Conservation (phyloP, 768 basidiomycete genomes). For the Lentinula lateritia region DNA sequence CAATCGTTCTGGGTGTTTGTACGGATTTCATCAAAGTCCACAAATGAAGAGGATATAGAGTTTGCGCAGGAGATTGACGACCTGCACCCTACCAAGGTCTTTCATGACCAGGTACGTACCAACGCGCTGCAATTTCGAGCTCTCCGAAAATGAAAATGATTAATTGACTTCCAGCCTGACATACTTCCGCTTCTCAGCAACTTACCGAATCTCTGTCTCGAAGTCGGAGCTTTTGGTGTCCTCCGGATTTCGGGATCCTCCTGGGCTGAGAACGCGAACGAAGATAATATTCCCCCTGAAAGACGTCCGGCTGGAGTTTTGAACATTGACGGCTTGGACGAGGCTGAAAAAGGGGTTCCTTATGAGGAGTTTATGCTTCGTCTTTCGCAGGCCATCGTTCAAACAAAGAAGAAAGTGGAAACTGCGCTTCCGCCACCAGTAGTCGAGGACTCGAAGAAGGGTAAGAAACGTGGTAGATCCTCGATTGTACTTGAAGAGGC, state of each 20-base stretch:
- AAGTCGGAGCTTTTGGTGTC: neutral
- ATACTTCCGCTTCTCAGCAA: neutral
- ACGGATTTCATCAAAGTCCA: no score
- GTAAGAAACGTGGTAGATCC: neutral
- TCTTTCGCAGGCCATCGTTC: no score
- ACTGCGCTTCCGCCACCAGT: no score
- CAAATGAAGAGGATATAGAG: no score
- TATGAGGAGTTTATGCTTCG: no score
- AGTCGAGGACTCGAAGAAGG: neutral
- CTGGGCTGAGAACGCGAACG: neutral
- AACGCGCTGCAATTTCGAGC: neutral
- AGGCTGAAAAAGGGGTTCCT: neutral
- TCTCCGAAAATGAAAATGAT: neutral
- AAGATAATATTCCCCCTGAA: neutral
- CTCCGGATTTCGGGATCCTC: neutral
- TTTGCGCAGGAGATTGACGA: no score
- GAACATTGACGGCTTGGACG: neutral
- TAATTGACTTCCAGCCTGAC: neutral
- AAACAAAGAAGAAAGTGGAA: no score
- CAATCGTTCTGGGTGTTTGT: no score
- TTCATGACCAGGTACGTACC: neutral
- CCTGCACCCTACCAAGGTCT: neutral
- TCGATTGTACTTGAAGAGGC: no score
- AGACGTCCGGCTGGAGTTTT: neutral
- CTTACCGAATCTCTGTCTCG: neutral